Percentiles rank a stretch among this genome's conserved stretches.
phyloP scores from a whole-genome alignment of 2,329 filamentous ascomycete species.

The Penicillium thymicola region DNA sequence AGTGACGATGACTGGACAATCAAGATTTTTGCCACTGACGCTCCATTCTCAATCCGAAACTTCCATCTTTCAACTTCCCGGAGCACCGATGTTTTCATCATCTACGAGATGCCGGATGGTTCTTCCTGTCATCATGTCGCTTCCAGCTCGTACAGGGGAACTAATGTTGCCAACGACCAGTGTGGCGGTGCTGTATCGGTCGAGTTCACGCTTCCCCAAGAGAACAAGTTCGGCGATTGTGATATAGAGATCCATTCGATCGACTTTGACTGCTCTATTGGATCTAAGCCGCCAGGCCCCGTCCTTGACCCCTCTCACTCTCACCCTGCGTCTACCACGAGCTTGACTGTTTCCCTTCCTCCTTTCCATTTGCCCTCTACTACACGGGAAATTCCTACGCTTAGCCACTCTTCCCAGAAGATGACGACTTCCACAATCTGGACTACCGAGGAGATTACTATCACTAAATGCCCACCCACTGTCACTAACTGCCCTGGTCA shows the following conservation, averaged over 20 bases:
- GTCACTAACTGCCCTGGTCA: constrained; percentile 50
- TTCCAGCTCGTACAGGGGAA: constrained; percentile 63
- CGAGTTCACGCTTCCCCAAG: constrained; percentile 60
- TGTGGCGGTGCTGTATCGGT: constrained; percentile 85
- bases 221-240: constrained; percentile 58
- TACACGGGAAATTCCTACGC: not conserved
- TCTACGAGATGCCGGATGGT: constrained; percentile 79
- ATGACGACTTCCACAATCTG: constrained; percentile 30
- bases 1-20: constrained; percentile 45
- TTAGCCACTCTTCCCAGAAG: not conserved
- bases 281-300: constrained; percentile 9
- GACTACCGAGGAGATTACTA: constrained; percentile 29
- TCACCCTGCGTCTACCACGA: not conserved
- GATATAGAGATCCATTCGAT: constrained; percentile 53
- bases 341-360: not conserved
- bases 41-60: constrained; percentile 67
- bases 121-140: constrained; percentile 73
- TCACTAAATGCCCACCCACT: constrained; percentile 36
- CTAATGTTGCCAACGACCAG: constrained; percentile 73
- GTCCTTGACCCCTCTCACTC: not conserved
- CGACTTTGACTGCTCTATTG: constrained; percentile 20
- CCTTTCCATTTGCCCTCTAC: not conserved
- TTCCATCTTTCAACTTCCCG: constrained; percentile 71
- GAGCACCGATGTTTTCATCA: constrained; percentile 75
- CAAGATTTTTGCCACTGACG: constrained; percentile 14